A percentile compares a stretch with the other conserved stretches of the same genome.
phyloP scores from a whole-genome alignment of 176 grass and related monocot genomes.

The Lolium perenne region DNA sequence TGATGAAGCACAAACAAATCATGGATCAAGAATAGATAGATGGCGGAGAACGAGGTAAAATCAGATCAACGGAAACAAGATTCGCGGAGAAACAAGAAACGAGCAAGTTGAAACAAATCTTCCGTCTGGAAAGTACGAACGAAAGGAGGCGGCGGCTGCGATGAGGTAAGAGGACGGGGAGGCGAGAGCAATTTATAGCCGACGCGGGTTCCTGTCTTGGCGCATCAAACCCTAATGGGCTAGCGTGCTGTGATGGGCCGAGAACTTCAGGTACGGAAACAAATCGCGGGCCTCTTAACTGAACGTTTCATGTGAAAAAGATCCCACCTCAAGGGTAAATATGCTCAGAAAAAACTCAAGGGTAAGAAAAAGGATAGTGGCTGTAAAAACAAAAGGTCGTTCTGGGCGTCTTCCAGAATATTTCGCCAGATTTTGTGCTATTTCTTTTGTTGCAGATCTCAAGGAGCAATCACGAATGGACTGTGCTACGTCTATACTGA shows the following conservation, averaged over 20 bases:
- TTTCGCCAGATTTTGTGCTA: too few species aligned
- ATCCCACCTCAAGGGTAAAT: too few species aligned
- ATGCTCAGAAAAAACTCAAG: too few species aligned
- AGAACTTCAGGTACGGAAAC: not conserved
- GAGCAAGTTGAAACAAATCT: not conserved
- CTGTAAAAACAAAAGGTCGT: too few species aligned
- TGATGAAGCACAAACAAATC: slow-evolving; percentile 59
- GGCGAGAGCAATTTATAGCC: slow-evolving; percentile 35
- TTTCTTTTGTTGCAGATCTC: too few species aligned
- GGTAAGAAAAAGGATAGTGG: too few species aligned
- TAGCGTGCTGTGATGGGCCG: slow-evolving; percentile 5
- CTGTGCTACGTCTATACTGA: too few species aligned
- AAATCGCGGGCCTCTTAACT: not conserved
- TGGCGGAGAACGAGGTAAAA: not conserved
- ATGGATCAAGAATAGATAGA: not conserved
- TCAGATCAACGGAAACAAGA: not conserved
- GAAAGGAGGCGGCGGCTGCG: not conserved
- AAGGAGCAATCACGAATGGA: too few species aligned
- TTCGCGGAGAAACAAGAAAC: not conserved
- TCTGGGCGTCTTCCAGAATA: too few species aligned
- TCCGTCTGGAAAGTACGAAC: too few species aligned
- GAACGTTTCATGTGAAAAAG: not conserved
- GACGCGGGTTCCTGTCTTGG: not conserved
- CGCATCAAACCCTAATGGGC: slow-evolving; percentile 57
- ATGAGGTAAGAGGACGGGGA: accelerated